A percentile compares a stretch with the other conserved stretches of the same genome.
These are phyloP conservation scores for Kuraishia ogatae DNA, from an alignment of 805 yeast genomes.

Conservation along the genomic window DNA sequence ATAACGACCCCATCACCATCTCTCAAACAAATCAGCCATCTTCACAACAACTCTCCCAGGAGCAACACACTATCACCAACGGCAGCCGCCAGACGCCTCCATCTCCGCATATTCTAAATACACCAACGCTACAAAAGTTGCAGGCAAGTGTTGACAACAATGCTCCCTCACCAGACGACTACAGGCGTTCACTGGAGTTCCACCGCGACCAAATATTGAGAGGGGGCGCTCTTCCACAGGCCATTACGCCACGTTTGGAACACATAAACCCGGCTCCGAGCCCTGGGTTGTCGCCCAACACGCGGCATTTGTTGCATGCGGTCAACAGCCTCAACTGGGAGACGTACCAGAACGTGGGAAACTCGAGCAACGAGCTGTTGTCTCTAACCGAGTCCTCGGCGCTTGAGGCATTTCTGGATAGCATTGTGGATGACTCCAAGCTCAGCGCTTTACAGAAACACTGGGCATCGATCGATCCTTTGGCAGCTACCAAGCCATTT, in stretches of 20 bases:
- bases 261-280: not conserved
- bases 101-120: too few relatives aligned
- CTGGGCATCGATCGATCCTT: conserved; percentile 24
- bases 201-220: conserved; percentile 4
- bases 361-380: conserved; percentile 16
- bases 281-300: conserved; percentile 22
- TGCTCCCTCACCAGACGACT: conserved; percentile 2
- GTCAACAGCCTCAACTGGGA: conserved; percentile 16
- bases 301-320: conserved; percentile 19
- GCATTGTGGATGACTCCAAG: conserved; percentile 24
- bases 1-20: not conserved
- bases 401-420: conserved; percentile 25
- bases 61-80: not conserved
- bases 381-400: conserved; percentile 25
- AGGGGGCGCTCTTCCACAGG: not conserved
- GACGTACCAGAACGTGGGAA: conserved; percentile 1
- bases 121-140: too few relatives aligned
- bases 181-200: not conserved
- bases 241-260: not conserved
- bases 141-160: not conserved
- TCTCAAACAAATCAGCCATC: not conserved
- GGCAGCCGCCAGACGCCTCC: not conserved
- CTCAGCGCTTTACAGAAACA: conserved; percentile 18
- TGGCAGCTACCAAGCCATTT: not conserved
- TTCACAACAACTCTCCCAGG: not conserved